These are phyloP conservation scores for Kwoniella botswanensis DNA, from an alignment of 768 basidiomycete species.

Conservation along the genomic window DNA sequence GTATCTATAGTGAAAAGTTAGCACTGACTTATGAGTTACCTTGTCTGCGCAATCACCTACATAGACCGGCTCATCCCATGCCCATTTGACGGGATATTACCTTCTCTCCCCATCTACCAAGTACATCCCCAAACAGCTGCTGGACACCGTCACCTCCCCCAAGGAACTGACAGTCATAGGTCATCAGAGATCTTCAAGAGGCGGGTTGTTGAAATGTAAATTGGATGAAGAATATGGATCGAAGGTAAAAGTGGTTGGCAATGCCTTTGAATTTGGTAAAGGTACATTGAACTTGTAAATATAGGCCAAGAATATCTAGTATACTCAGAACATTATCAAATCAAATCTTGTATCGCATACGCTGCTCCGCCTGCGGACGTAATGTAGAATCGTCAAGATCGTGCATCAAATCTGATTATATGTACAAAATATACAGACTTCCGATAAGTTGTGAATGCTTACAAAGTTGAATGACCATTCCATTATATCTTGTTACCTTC, in stretches of 20 bases:
- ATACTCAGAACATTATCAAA: background rate
- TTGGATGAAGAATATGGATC: slow-evolving; percentile 12
- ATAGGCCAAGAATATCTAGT: background rate
- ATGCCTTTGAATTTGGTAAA: slow-evolving; percentile 16
- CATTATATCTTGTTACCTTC: slow-evolving; percentile 11
- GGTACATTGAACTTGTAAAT: slow-evolving; percentile 14
- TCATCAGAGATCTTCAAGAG: slow-evolving; percentile 35
- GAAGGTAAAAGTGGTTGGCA: slow-evolving; percentile 26
- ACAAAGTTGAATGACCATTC: too few species aligned
- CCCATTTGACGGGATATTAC: slow-evolving; percentile 39
- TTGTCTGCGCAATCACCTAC: too few species aligned
- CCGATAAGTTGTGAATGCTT: too few species aligned
- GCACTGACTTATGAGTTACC: too few species aligned
- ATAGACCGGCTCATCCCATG: slow-evolving; percentile 45
- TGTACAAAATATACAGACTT: too few species aligned
- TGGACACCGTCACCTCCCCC: background rate
- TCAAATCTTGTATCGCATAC: background rate
- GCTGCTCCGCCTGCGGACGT: too few species aligned
- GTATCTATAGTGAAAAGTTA: too few species aligned
- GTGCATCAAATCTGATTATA: too few species aligned
- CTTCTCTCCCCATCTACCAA: slow-evolving; percentile 18
- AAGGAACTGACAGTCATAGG: background rate
- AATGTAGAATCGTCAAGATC: too few species aligned
- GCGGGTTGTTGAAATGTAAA: slow-evolving; percentile 27
- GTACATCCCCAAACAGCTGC: slow-evolving; percentile 15